Evolutionary conservation across 768 basidiomycete genomes (phyloP).

Genomic region (Suillus luteus): DNA sequence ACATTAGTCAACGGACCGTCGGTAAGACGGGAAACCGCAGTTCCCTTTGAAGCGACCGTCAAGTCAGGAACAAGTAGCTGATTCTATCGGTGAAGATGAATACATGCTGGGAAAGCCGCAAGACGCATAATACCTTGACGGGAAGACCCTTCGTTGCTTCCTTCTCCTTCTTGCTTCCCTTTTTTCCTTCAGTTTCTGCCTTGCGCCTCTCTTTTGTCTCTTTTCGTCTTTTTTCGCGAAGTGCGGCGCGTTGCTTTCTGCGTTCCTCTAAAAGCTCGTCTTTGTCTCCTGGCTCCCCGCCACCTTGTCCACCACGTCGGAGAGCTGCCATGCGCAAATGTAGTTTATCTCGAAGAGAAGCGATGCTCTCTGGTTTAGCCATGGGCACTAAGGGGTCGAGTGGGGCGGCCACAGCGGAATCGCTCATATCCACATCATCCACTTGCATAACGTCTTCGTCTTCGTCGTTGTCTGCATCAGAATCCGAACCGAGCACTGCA

Average conservation of each 20-base stretch:
- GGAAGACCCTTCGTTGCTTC: constrained; percentile 30
- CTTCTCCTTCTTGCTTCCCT: constrained; percentile 46
- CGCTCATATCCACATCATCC: constrained; percentile 35
- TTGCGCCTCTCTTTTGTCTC: constrained; percentile 83
- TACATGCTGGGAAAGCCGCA: not conserved
- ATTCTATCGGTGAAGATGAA: constrained; percentile 40
- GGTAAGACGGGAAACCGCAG: constrained; percentile 24
- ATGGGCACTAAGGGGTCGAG: constrained; percentile 53
- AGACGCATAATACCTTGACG: constrained; percentile 37
- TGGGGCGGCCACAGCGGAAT: constrained; percentile 15
- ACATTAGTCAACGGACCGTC: constrained; percentile 58
- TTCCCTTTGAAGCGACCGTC: constrained; percentile 21
- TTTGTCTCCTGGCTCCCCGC: constrained; percentile 56
- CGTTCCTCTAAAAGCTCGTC: constrained; percentile 86
- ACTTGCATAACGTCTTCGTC: constrained; percentile 25
- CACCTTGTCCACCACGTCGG: constrained; percentile 44
- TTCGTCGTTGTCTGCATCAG: constrained; percentile 26
- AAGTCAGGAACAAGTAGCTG: constrained; percentile 72
- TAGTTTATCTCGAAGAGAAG: constrained; percentile 67
- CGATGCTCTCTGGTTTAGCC: constrained; percentile 62
- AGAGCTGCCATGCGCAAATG: constrained; percentile 74
- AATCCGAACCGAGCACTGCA: constrained; percentile 30
- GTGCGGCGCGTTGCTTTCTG: constrained; percentile 70
- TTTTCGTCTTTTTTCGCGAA: constrained; percentile 84
- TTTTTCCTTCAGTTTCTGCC: constrained; percentile 59